Percentiles rank a stretch among this genome's conserved stretches.
These are phyloP conservation scores for Sanghuangporus sanghuang DNA, from an alignment of 1,284 basidiomycete species.

Conservation along the genomic window DNA sequence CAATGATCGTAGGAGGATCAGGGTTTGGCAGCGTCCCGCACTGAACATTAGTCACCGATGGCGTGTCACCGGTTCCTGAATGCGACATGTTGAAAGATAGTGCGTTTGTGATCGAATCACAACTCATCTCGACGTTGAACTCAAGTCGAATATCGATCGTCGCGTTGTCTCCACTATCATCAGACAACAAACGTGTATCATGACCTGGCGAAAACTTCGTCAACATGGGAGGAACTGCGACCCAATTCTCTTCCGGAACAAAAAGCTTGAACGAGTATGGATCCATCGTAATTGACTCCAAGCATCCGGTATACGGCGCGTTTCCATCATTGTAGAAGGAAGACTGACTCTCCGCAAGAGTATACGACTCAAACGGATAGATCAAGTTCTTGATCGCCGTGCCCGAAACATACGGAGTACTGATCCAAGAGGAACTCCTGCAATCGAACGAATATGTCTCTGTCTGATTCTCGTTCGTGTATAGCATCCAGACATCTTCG, in stretches of 20 bases:
- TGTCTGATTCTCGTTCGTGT: slow-evolving; percentile 78
- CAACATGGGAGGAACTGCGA: slow-evolving; percentile 62
- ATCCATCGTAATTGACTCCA: slow-evolving; percentile 58
- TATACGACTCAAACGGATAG: slow-evolving; percentile 76
- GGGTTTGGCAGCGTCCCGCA: slow-evolving; percentile 46
- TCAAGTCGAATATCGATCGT: slow-evolving; percentile 70
- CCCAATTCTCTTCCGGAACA: slow-evolving; percentile 66
- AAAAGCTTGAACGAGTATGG: slow-evolving; percentile 79
- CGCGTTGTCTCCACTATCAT: slow-evolving; percentile 44
- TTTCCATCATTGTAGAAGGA: slow-evolving; percentile 51
- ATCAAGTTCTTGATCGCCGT: slow-evolving; percentile 70
- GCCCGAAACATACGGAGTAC: slow-evolving; percentile 64
- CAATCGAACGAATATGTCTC: slow-evolving; percentile 62
- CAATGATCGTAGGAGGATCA: slow-evolving; percentile 43
- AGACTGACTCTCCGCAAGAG: slow-evolving; percentile 55
- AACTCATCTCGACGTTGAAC: slow-evolving; percentile 76
- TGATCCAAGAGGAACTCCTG: slow-evolving; percentile 56
- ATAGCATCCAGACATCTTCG: slow-evolving; percentile 76
- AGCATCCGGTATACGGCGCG: slow-evolving; percentile 71
- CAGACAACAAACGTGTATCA: slow-evolving; percentile 63
- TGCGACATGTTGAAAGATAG: slow-evolving; percentile 65
- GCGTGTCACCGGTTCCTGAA: slow-evolving; percentile 53
- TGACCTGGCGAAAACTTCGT: slow-evolving; percentile 82
- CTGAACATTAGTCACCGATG: slow-evolving; percentile 44
- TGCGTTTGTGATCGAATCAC: slow-evolving; percentile 55